These are phyloP conservation scores for Pseudozyma pruni DNA, from an alignment of 1,284 basidiomycete genomes.

Conservation along the genomic window DNA sequence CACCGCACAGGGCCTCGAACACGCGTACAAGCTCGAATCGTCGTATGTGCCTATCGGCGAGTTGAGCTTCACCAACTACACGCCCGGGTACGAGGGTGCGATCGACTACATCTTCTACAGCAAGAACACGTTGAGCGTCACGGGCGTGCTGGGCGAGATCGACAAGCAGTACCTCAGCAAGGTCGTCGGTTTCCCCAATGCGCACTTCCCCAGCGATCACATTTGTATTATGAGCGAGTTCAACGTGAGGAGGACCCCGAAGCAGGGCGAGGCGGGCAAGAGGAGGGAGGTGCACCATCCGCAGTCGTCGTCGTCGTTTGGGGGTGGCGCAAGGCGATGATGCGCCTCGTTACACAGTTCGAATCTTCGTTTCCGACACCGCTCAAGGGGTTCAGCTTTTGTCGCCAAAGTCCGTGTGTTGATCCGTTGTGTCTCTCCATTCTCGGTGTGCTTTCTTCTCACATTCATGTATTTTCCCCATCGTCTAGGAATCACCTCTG, in stretches of 20 bases:
- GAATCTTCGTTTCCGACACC: no score
- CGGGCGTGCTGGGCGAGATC: conserved; percentile 86
- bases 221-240: conserved; percentile 67
- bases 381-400: no score
- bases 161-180: conserved; percentile 87
- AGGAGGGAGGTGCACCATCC: conserved; percentile 28
- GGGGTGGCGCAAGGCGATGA: conserved; percentile 16
- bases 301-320: conserved; percentile 1
- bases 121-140: conserved; percentile 80
- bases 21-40: conserved; percentile 83
- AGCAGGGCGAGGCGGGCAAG: background rate
- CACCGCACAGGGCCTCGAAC: conserved; percentile 87
- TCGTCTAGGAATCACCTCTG: no score
- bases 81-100: conserved; percentile 74
- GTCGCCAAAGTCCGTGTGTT: no score
- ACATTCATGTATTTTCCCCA: conserved; percentile 1
- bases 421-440: conserved; percentile 3
- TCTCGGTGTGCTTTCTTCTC: background rate
- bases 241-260: conserved; percentile 53
- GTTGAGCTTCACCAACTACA: conserved; percentile 87
- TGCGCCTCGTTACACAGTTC: no score
- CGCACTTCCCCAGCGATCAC: conserved; percentile 79
- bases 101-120: conserved; percentile 97
- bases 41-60: conserved; percentile 74
- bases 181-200: conserved; percentile 95